phyloP scores from a whole-genome alignment of 2,329 filamentous ascomycete genomes.

The Drechmeria coniospora region DNA sequence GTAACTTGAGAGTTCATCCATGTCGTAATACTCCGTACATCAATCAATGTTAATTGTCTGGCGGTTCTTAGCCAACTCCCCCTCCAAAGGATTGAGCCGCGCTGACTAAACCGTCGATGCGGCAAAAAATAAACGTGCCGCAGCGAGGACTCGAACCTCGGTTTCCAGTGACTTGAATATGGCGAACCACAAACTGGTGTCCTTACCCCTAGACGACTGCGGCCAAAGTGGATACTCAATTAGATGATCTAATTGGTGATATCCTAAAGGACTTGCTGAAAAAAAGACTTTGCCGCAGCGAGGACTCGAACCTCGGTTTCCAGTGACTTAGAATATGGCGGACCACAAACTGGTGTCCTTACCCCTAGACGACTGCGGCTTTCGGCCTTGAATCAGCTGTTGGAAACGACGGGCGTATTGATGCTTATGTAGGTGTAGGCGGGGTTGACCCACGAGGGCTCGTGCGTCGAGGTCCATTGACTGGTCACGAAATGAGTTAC shows the following conservation, averaged over 20 bases:
- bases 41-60: no score
- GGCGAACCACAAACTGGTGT: conserved; percentile 14
- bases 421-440: not conserved
- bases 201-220: conserved; percentile 14
- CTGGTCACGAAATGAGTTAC: no score
- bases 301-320: conserved; percentile 16
- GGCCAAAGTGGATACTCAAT: conserved; percentile 1
- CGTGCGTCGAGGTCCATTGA: not conserved
- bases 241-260: not conserved
- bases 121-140: conserved; percentile 6
- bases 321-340: conserved; percentile 8
- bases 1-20: no score
- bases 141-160: conserved; percentile 16
- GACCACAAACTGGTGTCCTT: conserved; percentile 16
- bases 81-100: no score
- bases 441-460: not conserved
- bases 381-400: not conserved
- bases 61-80: no score
- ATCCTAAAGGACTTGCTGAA: not conserved
- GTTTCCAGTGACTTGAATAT: conserved; percentile 12
- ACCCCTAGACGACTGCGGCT: conserved; percentile 13
- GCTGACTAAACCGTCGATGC: no score
- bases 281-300: conserved; percentile 7
- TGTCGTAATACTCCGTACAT: no score
- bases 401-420: not conserved